A percentile compares a stretch with the other conserved stretches of the same genome.
Conservation (phyloP, 257 asterid genomes). For the Euphrasia confusa region DNA sequence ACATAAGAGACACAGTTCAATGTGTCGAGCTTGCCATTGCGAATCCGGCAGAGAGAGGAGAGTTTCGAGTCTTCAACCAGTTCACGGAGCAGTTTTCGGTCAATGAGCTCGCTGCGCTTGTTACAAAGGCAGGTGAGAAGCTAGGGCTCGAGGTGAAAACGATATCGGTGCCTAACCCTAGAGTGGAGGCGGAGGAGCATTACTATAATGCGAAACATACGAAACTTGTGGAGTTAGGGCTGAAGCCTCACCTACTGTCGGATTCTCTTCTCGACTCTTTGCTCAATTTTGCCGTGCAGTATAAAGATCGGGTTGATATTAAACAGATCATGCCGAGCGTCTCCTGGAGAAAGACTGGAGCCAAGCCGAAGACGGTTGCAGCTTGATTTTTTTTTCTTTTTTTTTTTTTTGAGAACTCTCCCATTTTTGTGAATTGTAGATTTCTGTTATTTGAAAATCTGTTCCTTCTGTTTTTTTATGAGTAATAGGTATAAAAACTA, state of each 20-base stretch:
- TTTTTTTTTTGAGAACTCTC: not conserved
- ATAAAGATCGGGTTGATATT: slow-evolving; percentile 73
- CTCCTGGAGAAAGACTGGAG: slow-evolving; percentile 86
- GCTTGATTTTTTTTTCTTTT: too few species aligned
- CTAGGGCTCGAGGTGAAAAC: slow-evolving; percentile 79
- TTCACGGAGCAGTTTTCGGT: slow-evolving; percentile 97
- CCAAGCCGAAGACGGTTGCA: slow-evolving; percentile 66
- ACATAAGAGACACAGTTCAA: slow-evolving; percentile 92
- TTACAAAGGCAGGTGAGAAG: slow-evolving; percentile 78
- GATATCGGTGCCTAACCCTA: slow-evolving; percentile 76
- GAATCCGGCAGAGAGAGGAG: slow-evolving; percentile 87
- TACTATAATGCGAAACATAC: slow-evolving; percentile 95
- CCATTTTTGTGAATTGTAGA: not conserved
- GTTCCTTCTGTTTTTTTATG: too few species aligned
- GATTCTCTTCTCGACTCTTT: slow-evolving; percentile 94
- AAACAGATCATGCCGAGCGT: slow-evolving; percentile 94
- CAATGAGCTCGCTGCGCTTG: slow-evolving; percentile 78
- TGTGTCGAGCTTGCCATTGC: slow-evolving; percentile 94
- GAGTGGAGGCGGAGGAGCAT: slow-evolving; percentile 98
- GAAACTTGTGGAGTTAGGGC: slow-evolving; percentile 77
- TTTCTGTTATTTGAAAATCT: not conserved
- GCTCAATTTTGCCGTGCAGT: slow-evolving; percentile 65
- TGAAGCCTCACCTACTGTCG: slow-evolving; percentile 83
- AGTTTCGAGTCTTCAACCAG: slow-evolving; percentile 88
- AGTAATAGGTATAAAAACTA: not conserved